Conservation (phyloP, 228 moss, liverwort and hornwort genomes). For the Sphagnum magellanicum region DNA sequence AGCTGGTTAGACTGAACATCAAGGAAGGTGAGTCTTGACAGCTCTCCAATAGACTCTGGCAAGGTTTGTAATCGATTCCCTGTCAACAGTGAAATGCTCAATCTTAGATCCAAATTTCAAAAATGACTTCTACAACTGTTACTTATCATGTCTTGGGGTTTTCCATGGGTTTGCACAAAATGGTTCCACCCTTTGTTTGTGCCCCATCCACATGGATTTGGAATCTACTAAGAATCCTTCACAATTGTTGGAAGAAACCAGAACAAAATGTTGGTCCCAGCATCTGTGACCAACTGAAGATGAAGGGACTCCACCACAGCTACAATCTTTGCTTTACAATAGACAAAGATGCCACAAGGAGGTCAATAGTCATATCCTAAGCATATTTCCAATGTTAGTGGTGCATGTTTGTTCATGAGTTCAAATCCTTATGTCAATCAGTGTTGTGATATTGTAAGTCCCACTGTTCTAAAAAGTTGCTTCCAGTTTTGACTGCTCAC, state of each 20-base stretch:
- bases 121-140: not conserved
- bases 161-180: not conserved
- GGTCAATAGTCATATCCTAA: not conserved
- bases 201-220: not conserved
- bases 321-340: not conserved
- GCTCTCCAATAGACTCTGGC: conserved; percentile 77
- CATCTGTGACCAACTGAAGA: too few species aligned
- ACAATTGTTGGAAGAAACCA: not conserved
- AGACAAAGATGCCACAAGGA: not conserved
- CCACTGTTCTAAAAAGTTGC: not conserved
- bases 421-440: not conserved
- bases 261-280: too few species aligned
- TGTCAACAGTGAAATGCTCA: conserved; percentile 9
- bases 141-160: not conserved
- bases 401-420: not conserved
- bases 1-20: conserved; percentile 51
- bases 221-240: not conserved
- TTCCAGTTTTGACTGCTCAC: conserved; percentile 7
- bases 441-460: not conserved
- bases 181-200: not conserved
- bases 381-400: not conserved
- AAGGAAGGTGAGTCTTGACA: conserved; percentile 44
- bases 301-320: too few species aligned
- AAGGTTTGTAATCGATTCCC: conserved; percentile 37
- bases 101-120: not conserved